Evolutionary conservation across 176 grass and related monocot genomes (phyloP).

Genomic region (Oryza nivara): DNA sequence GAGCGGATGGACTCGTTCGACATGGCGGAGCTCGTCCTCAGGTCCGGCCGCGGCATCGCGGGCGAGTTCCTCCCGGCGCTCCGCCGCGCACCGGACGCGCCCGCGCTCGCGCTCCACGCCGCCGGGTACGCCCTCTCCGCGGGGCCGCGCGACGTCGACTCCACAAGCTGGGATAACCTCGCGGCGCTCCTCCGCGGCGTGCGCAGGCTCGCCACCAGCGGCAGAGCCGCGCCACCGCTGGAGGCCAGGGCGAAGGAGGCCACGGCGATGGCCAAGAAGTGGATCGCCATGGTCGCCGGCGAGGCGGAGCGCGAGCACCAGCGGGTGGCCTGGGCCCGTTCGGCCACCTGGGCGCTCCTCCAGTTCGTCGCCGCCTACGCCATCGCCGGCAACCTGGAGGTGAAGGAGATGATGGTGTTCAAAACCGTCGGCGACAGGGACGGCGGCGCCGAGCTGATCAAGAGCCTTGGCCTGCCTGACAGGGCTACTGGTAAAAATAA

Average conservation of each 20-base stretch:
- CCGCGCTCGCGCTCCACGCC: slow-evolving; percentile 30
- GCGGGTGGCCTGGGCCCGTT: background rate
- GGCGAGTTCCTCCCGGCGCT: slow-evolving; percentile 28
- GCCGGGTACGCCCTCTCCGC: background rate
- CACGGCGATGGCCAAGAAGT: too few relatives aligned
- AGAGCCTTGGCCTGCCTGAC: background rate
- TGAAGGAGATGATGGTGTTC: background rate
- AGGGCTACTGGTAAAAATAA: background rate
- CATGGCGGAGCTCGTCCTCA: slow-evolving; percentile 9
- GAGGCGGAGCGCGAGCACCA: background rate
- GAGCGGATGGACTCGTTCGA: slow-evolving; percentile 10
- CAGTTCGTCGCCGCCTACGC: background rate
- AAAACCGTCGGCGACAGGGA: background rate
- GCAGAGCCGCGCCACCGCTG: too few relatives aligned
- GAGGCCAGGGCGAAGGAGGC: too few relatives aligned
- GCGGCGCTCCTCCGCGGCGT: slow-evolving; percentile 28
- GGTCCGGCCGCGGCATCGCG: background rate
- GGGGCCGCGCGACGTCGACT: background rate
- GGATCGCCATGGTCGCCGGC: background rate
- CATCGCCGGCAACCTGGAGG: background rate
- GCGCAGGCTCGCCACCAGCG: background rate
- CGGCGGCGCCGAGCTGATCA: background rate
- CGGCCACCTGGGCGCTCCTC: background rate
- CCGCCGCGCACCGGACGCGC: slow-evolving; percentile 16
- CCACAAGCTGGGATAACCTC: background rate